phyloP scores from a whole-genome alignment of 495 filamentous ascomycete genomes.

The Talaromyces liani region DNA sequence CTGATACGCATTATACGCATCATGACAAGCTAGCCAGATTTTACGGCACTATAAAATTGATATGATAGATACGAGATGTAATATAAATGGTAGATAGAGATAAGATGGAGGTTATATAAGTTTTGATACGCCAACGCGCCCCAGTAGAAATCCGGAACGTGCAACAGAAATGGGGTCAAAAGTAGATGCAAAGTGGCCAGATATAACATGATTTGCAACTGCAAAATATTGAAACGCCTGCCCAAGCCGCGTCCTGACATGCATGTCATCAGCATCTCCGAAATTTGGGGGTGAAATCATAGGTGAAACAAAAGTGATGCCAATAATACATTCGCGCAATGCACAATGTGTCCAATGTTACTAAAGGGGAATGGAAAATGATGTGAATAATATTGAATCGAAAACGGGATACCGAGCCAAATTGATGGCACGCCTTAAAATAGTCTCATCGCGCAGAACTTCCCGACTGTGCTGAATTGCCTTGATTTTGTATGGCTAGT shows the following conservation, averaged over 20 bases:
- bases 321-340: conserved; percentile 1
- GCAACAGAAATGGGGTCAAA: background rate
- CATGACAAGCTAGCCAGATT: too few relatives aligned
- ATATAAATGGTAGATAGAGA: background rate
- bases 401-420: background rate
- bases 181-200: background rate
- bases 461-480: background rate
- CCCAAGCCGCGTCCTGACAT: conserved; percentile 7
- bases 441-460: background rate
- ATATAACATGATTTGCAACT: background rate
- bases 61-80: background rate
- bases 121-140: conserved; percentile 2
- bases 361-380: background rate
- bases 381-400: background rate
- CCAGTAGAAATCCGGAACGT: background rate
- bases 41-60: too few relatives aligned
- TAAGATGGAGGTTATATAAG: background rate
- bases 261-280: conserved; percentile 4
- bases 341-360: background rate
- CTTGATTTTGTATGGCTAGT: conserved; percentile 24
- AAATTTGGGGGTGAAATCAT: background rate
- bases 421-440: background rate
- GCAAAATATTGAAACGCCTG: background rate
- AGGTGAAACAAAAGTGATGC: background rate
- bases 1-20: background rate